A percentile compares a stretch with the other conserved stretches of the same genome.
Conservation (phyloP, 192 early-diverging fungal genomes). For the Backusella macrospora region DNA sequence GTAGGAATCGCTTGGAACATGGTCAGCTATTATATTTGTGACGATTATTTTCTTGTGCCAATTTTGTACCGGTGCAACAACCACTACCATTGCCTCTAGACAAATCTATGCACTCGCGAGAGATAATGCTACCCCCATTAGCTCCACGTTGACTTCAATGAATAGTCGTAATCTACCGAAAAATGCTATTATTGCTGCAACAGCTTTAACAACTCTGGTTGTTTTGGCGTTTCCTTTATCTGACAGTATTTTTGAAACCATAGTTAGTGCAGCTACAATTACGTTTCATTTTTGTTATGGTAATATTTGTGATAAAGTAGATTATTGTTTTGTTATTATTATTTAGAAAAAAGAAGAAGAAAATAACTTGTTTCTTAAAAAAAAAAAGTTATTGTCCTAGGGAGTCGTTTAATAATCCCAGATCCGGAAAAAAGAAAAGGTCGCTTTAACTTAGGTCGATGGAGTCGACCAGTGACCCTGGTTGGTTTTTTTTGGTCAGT, state of each 20-base stretch:
- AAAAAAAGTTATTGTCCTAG: slow-evolving; percentile 26
- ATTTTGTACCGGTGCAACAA: slow-evolving; percentile 48
- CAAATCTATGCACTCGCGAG: slow-evolving; percentile 56
- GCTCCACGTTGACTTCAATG: neutral
- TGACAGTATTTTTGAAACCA: slow-evolving; percentile 35
- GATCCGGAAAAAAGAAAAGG: slow-evolving; percentile 17
- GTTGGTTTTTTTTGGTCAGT: slow-evolving; percentile 32
- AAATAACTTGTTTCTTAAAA: neutral
- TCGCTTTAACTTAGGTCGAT: slow-evolving; percentile 27
- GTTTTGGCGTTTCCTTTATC: slow-evolving; percentile 32
- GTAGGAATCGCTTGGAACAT: slow-evolving; percentile 49
- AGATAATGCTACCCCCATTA: slow-evolving; percentile 41
- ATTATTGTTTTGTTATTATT: neutral
- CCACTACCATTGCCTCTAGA: slow-evolving; percentile 48
- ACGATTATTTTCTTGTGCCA: slow-evolving; percentile 47
- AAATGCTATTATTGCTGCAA: slow-evolving; percentile 19
- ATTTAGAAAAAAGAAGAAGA: neutral
- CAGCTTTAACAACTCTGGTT: neutral
- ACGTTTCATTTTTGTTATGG: slow-evolving; percentile 37
- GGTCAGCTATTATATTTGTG: slow-evolving; percentile 41
- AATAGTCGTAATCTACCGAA: slow-evolving; percentile 17
- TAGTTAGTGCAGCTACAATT: slow-evolving; percentile 38
- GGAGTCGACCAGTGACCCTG: slow-evolving; percentile 21
- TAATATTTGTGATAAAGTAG: neutral
- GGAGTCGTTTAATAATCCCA: slow-evolving; percentile 16